Base-by-base conservation (phyloP, 306 rosid species). In the Quercus rubra region DNA sequence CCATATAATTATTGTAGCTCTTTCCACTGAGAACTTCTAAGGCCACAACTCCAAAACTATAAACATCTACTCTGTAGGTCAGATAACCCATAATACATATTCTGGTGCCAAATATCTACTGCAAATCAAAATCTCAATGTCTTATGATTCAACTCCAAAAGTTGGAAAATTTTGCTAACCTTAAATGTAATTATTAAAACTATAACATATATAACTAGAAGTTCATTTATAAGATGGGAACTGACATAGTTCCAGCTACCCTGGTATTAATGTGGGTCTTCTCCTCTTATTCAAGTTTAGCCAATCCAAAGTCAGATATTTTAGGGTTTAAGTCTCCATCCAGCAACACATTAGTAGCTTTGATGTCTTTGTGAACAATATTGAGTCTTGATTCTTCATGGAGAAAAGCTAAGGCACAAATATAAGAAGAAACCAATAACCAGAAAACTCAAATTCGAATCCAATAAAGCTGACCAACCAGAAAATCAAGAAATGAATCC, bases 231-330 rank as follows among this genome's bases (percentile, higher is more conserved):
- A 33, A 33, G 66, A 52, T 59, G 69, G 10, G 17, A 78, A 84
- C 88, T 23, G 23, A 92, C 97, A 92, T 89, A n/a, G 97, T 92
- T 77, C 97, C 96, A 0, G 97, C 96, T n/a, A 92, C 81, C 68
- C 88, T 83, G 73, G 97, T 92, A 70, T 82, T 92, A 74, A 92
- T 86, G 79, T 92, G 96, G 5, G 90, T 82, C 87, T 90, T 90
- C 82, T 81, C 97, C 72, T 81, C 87, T 74, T 92, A 93, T 52
- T 91, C 76, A 23, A 85, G 93, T 85, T 74, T 89, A 69, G 97
- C 96, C 84, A 92, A 84, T 68, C 97, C 97, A 19, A 92, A 90
- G 85, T 92, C 96, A 0, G 96, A 91, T 74, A 91, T 92, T 76
- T 92, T 92, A 46, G 96, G 96, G 79, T 89, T 88, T 31, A 93